phyloP scores from a whole-genome alignment of 768 basidiomycete genomes.

The Podaxis pistillaris region DNA sequence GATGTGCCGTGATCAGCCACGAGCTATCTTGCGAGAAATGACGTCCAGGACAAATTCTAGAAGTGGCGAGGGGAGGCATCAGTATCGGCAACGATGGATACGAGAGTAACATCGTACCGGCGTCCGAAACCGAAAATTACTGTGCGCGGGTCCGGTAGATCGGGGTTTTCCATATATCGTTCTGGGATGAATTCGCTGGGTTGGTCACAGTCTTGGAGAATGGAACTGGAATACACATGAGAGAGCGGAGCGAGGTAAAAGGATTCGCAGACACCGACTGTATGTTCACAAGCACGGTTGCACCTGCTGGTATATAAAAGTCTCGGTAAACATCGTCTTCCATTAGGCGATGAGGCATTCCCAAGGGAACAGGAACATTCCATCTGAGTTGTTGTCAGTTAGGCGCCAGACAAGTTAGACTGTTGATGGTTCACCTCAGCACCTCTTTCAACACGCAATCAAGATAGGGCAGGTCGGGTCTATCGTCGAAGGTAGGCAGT shows the following conservation, averaged over 20 bases:
- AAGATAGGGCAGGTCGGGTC: conserved; percentile 45
- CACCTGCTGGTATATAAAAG: conserved; percentile 44
- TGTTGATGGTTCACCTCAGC: conserved; percentile 34
- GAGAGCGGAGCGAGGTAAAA: neutral
- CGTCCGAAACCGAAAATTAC: conserved; percentile 60
- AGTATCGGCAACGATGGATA: neutral
- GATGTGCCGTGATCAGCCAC: conserved; percentile 43
- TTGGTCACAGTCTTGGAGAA: conserved; percentile 42
- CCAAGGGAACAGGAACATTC: conserved; percentile 48
- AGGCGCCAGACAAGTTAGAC: neutral
- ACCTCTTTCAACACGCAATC: conserved; percentile 47
- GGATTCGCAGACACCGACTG: conserved; percentile 29
- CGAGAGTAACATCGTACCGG: conserved; percentile 31
- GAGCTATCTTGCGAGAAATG: conserved; percentile 48
- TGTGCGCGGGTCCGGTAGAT: conserved; percentile 43
- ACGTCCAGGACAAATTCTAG: conserved; percentile 53
- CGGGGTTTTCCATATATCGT: conserved; percentile 40
- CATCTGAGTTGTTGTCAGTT: conserved; percentile 30
- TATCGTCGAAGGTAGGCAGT: conserved; percentile 45
- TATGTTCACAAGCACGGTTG: conserved; percentile 43
- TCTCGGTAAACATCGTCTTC: conserved; percentile 48
- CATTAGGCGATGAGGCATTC: conserved; percentile 52
- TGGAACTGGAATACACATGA: conserved; percentile 28
- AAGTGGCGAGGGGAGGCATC: conserved; percentile 7
- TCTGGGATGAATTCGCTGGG: conserved; percentile 50